phyloP scores from a whole-genome alignment of 176 grass and related monocot genomes.

The Elymus sibiricus region DNA sequence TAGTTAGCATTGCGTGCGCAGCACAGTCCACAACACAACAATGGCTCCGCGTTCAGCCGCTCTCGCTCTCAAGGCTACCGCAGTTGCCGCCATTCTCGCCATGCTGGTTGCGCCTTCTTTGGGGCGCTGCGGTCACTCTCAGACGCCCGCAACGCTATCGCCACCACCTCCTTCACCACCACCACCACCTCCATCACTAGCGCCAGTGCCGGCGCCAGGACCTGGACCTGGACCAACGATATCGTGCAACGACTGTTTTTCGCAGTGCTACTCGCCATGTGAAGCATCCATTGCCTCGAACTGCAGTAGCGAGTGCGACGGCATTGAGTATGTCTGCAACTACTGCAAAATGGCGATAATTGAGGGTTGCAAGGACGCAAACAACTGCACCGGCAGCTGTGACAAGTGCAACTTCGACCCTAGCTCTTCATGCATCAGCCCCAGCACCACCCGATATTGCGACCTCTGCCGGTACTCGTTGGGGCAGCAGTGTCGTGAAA shows the following conservation, averaged over 20 bases:
- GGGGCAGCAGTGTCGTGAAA: background rate
- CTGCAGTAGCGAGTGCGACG: background rate
- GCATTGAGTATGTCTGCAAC: background rate
- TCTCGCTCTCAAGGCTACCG: background rate
- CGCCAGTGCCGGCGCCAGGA: background rate
- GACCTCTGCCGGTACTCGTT: background rate
- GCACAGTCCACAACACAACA: background rate
- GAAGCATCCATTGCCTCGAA: background rate
- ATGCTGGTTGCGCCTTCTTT: background rate
- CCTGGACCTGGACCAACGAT: background rate
- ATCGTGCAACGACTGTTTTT: background rate
- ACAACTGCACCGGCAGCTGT: background rate
- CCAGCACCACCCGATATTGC: background rate
- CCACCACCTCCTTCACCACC: background rate
- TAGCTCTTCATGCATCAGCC: background rate
- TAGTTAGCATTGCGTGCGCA: background rate
- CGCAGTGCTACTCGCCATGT: background rate
- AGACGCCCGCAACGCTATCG: background rate
- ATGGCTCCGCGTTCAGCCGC: background rate
- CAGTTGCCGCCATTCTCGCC: background rate
- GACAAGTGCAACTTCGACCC: background rate
- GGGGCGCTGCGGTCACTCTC: background rate
- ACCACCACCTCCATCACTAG: background rate
- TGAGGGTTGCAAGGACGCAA: background rate
- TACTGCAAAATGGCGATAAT: background rate